Base-by-base conservation (phyloP, 2,329 filamentous ascomycete species). In the Reticulascus tulasneorum region DNA sequence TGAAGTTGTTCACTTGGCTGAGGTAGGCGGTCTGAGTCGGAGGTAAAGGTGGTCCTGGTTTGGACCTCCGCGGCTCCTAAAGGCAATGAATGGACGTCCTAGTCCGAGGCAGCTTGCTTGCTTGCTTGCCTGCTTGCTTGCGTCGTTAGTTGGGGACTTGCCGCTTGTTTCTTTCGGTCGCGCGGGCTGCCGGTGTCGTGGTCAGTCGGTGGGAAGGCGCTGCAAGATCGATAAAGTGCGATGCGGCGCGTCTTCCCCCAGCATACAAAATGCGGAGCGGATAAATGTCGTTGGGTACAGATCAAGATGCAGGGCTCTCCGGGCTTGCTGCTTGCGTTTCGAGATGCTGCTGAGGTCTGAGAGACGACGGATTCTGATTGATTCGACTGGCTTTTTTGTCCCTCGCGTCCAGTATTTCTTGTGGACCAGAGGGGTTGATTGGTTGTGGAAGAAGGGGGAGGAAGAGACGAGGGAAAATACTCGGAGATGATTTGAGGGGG, bases 401-500 rank as follows among this genome's bases (percentile, higher is more conserved):
- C 37, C 42, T 42, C 35, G 38, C 49, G 37, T 42, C 45, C 31
- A 22, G 36, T 37, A 47, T 42, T 44, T 43, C 45, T 50, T 52
- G 62, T 65, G 64, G 65, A 60, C 48, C 53, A 51, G 47, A 55
- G 52, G 51, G 51, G 52, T 54, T 69, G 69, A 73, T 72, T 72
- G 69, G 68, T 63, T 63, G 62, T 67, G 60, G 53, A 57, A 62
- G 58, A 55, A 56, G 58, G 63, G 56, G 55, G 59, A 56, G 60
- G 62, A 51, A 56, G 53, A 53, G 55, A 54, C 52, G 56, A 56
- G 52, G 53, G 64, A 66, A 57, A 62, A 65, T 67, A 58, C 59
- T 58, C 64, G 59, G 59, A 67, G 60, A 56, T 73, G 69, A 73
- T 71, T 72, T 71, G 70, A 71, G 63, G 64, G n/a, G 65, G 54